These are phyloP conservation scores for Saussurea involucrata DNA, from an alignment of 129 eudicot genomes.

Conservation along the genomic window DNA sequence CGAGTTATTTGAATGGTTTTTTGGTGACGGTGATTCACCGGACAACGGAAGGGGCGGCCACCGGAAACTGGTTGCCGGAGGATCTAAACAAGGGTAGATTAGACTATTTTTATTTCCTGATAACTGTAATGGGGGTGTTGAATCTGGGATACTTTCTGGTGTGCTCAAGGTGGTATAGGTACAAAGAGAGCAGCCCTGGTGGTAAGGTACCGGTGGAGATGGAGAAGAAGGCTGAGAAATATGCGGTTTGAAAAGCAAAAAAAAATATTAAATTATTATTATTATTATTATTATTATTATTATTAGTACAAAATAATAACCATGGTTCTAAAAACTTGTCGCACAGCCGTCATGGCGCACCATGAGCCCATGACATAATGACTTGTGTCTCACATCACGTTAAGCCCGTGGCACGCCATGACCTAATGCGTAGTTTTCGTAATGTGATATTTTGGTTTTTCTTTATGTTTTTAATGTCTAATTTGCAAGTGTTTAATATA, in stretches of 20 bases:
- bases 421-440: too few relatives aligned
- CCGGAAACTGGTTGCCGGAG: slow-evolving; percentile 79
- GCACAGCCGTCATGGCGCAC: too few relatives aligned
- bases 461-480: too few relatives aligned
- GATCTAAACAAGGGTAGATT: slow-evolving; percentile 74
- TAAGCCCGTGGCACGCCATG: too few relatives aligned
- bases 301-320: too few relatives aligned
- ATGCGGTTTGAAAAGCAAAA: slow-evolving; percentile 12
- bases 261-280: neutral
- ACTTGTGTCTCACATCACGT: too few relatives aligned
- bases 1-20: slow-evolving; percentile 55
- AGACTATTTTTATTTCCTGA: slow-evolving; percentile 65
- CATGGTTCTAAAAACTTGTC: too few relatives aligned
- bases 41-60: slow-evolving; percentile 31
- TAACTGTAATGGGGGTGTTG: slow-evolving; percentile 38
- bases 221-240: slow-evolving; percentile 33
- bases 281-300: too few relatives aligned
- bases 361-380: too few relatives aligned
- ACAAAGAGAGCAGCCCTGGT: slow-evolving; percentile 34
- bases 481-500: too few relatives aligned
- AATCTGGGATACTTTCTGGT: slow-evolving; percentile 51
- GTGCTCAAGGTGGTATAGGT: slow-evolving; percentile 63
- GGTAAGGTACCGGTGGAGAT: slow-evolving; percentile 24
- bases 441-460: too few relatives aligned
- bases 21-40: slow-evolving; percentile 46